Percentiles rank a stretch among this genome's conserved stretches.
Conservation (phyloP, 2,329 filamentous ascomycete species). For the Uncinocarpus reesii region DNA sequence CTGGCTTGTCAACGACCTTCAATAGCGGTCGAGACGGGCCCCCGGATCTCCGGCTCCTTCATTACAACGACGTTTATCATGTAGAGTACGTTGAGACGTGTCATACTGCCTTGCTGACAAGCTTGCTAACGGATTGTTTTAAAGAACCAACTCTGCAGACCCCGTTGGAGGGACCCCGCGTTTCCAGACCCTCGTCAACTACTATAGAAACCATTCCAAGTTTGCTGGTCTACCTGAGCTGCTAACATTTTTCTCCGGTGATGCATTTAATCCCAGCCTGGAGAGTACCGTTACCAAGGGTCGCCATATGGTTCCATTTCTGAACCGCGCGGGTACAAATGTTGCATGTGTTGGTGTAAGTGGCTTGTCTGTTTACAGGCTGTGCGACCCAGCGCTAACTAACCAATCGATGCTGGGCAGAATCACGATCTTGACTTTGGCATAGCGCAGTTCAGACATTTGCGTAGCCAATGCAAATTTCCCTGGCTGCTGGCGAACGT, state of each 20-base stretch:
- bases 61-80: slow-evolving; percentile 94
- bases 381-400: background rate
- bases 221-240: slow-evolving; percentile 56
- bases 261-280: slow-evolving; percentile 83
- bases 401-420: slow-evolving; percentile 30
- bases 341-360: slow-evolving; percentile 72
- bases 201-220: slow-evolving; percentile 56
- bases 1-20: slow-evolving; percentile 35
- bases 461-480: slow-evolving; percentile 66
- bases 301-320: slow-evolving; percentile 75
- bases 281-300: slow-evolving; percentile 86
- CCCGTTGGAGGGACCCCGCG: slow-evolving; percentile 72
- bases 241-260: slow-evolving; percentile 77
- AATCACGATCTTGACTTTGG: slow-evolving; percentile 94
- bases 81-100: slow-evolving; percentile 54
- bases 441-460: slow-evolving; percentile 63
- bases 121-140: background rate
- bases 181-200: slow-evolving; percentile 66
- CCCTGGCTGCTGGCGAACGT: slow-evolving; percentile 88
- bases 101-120: no score
- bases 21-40: slow-evolving; percentile 36
- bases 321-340: slow-evolving; percentile 68
- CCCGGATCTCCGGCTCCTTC: slow-evolving; percentile 69
- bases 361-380: slow-evolving; percentile 19
- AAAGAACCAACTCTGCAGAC: slow-evolving; percentile 54